These are phyloP conservation scores for Daldinia sp. DNA, from an alignment of 2,329 filamentous ascomycete species.

Conservation along the genomic window DNA sequence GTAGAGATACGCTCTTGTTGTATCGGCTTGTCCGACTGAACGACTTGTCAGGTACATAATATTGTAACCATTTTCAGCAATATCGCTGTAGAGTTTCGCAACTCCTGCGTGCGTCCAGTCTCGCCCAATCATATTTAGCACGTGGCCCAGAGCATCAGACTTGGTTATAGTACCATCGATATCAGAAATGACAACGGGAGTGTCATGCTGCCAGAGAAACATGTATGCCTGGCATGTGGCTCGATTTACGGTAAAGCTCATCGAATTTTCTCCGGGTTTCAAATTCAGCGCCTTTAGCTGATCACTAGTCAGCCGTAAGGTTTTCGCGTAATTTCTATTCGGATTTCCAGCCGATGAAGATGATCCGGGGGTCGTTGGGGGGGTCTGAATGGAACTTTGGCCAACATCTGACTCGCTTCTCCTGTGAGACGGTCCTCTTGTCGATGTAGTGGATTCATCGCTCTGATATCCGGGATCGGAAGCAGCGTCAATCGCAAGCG, in stretches of 20 bases:
- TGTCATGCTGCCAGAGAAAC: constrained; percentile 92
- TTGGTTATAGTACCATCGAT: constrained; percentile 99
- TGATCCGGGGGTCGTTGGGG: constrained; percentile 77
- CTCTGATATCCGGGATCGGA: constrained; percentile 97
- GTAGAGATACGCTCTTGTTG: constrained; percentile 87
- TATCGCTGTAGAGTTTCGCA: constrained; percentile 97
- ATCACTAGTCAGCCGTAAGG: constrained; percentile 91
- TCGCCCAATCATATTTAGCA: constrained; percentile 94
- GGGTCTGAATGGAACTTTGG: constrained; percentile 68
- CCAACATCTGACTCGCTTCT: constrained; percentile 76
- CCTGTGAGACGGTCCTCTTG: constrained; percentile 63
- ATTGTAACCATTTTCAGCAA: constrained; percentile 95
- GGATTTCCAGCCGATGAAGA: constrained; percentile 72
- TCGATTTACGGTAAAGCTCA: constrained; percentile 96
- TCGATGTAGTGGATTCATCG: constrained; percentile 75
- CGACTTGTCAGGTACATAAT: constrained; percentile 98
- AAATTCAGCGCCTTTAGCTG: constrained; percentile 89
- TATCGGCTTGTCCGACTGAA: constrained; percentile 93
- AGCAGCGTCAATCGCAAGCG: constrained; percentile 79
- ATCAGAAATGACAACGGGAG: constrained; percentile 96
- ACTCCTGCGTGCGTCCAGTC: constrained; percentile 99
- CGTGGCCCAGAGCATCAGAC: constrained; percentile 92
- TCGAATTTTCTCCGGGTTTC: constrained; percentile 86
- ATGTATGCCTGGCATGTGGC: constrained; percentile 93
- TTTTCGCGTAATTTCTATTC: constrained; percentile 94